Base-by-base conservation (phyloP, 345 rosid species). In the Arabis alpina region DNA sequence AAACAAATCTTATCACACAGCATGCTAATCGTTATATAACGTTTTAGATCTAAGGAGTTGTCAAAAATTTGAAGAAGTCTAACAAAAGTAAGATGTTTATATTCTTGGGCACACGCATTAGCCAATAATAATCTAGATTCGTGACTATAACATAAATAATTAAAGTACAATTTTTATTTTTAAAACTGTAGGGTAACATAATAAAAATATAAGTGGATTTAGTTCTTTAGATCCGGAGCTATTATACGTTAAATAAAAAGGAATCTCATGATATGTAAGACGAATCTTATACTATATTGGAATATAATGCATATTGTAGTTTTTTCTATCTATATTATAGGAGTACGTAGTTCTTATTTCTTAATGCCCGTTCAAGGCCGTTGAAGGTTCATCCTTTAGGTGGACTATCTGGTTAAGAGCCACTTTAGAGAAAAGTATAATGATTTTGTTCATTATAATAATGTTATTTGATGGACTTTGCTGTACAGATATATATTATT, bases 231-330 rank as follows among this genome's bases (percentile, higher is more conserved):
- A 64, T 55, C 71, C 10, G 37, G 9, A n/a, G n/a, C n/a, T 56
- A 5, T 15, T 56, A 64, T 27, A 56, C 6, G 14, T 49, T 27
- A 55, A 55, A 47, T 37, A 65, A 10, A 67, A 47, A 43, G 32
- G 67, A 74, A 66, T 74, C 68, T 59, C 30, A 8, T 42, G 41
- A 23, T 23, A 49, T 30, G 27, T 12, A 57, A 19, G 40, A 66
- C 58, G 72, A 73, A 66, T 73, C 72, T 42, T 32, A n/a, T n/a
- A n/a, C 25, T n/a, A 50, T 3, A 73, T 19, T 50, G 52, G 71
- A 55, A 55, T 64, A 72, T 37, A 61, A 42, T 10, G 19, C 54
- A 71, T 42, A 42, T 39, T 28, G n/a, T n/a, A 24, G 6, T 4
- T 12, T 51, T 40, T 4, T 48, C 3, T 15, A 6, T 27, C n/a